These are phyloP conservation scores for Saccharomyces pastorianus DNA, from an alignment of 1,139 yeast species.

Conservation along the genomic window DNA sequence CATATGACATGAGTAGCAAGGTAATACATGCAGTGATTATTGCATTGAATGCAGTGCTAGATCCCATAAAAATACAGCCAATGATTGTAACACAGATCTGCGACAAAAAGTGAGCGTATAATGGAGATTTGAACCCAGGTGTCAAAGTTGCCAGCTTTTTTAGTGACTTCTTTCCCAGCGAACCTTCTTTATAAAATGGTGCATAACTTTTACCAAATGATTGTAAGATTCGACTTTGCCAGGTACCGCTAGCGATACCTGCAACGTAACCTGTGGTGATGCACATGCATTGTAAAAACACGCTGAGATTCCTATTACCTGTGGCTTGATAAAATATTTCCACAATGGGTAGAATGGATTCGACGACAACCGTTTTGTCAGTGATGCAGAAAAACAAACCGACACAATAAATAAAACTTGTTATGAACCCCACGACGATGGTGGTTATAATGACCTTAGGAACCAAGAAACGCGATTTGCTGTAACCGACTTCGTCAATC, in stretches of 20 bases:
- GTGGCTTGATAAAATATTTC: conserved; percentile 53
- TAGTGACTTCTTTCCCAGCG: conserved; percentile 17
- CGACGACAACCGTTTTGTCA: conserved; percentile 40
- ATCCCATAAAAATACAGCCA: conserved; percentile 34
- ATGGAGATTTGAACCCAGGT: conserved; percentile 28
- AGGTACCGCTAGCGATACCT: conserved; percentile 43
- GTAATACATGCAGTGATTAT: conserved; percentile 35
- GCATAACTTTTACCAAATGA: conserved; percentile 42
- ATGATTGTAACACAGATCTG: conserved; percentile 29
- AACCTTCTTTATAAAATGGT: conserved; percentile 10
- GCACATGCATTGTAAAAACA: conserved; percentile 38
- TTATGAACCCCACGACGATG: conserved; percentile 49
- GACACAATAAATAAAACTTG: conserved; percentile 38
- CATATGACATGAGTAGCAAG: conserved; percentile 31
- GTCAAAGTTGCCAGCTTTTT: conserved; percentile 28
- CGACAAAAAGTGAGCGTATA: conserved; percentile 32
- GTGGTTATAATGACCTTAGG: conserved; percentile 52
- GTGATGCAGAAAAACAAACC: conserved; percentile 52
- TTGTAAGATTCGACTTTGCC: conserved; percentile 49
- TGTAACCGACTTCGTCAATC: conserved; percentile 47
- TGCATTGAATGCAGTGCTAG: conserved; percentile 35
- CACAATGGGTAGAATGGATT: conserved; percentile 46
- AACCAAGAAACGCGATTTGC: conserved; percentile 41
- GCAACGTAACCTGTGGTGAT: conserved; percentile 41
- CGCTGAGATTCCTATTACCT: conserved; percentile 45